These are phyloP conservation scores for Acorus calamus DNA, from an alignment of 106 monocot genomes.

Conservation along the genomic window DNA sequence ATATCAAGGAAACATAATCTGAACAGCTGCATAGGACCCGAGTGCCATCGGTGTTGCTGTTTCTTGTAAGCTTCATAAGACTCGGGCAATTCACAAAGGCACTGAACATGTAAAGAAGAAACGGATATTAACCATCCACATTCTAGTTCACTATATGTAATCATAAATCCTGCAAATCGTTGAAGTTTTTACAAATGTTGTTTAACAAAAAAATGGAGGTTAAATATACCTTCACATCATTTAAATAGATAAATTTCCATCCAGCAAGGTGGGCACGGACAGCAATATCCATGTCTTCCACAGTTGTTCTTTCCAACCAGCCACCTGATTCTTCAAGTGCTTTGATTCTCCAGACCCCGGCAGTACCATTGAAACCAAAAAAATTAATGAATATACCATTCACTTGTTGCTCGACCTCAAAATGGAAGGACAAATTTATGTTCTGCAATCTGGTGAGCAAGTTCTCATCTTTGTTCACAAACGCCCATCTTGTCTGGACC, in stretches of 20 bases:
- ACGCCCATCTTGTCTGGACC: constrained; percentile 64
- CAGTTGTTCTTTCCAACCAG: constrained; percentile 73
- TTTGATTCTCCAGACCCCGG: constrained; percentile 62
- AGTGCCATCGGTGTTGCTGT: constrained; percentile 79
- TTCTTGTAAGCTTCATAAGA: constrained; percentile 75
- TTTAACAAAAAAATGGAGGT: not conserved
- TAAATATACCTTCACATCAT: constrained; percentile 60
- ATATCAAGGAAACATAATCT: constrained; percentile 56
- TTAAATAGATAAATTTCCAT: constrained; percentile 70
- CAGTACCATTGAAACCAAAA: constrained; percentile 69
- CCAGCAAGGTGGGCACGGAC: constrained; percentile 66
- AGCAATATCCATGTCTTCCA: constrained; percentile 79
- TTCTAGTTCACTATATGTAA: no score
- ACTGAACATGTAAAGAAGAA: constrained; percentile 23
- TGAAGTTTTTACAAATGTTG: no score
- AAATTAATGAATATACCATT: constrained; percentile 70
- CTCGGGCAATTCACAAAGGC: constrained; percentile 70
- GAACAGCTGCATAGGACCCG: constrained; percentile 76
- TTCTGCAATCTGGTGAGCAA: constrained; percentile 68
- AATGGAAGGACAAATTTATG: constrained; percentile 76
- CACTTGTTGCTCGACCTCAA: constrained; percentile 82
- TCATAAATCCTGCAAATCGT: no score
- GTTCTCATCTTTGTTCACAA: constrained; percentile 75
- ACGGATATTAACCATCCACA: not conserved
- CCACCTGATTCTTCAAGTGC: constrained; percentile 67